Percentiles rank a stretch among this genome's conserved stretches.
phyloP scores from a whole-genome alignment of 2,329 filamentous ascomycete species.

The Aspergillus novofumigatus region DNA sequence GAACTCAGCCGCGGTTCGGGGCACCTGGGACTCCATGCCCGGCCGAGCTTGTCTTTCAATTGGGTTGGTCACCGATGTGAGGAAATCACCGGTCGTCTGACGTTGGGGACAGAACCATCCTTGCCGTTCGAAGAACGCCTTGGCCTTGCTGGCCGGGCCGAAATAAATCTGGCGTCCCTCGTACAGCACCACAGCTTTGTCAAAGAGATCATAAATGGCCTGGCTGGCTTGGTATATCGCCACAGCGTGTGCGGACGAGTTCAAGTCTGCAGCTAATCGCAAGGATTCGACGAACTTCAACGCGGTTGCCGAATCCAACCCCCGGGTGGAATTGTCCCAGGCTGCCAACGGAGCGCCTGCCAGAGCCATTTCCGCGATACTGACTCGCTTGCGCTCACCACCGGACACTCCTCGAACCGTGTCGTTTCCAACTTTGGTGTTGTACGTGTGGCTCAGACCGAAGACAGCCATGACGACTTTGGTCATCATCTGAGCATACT shows the following conservation, averaged over 20 bases:
- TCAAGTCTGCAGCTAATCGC: slow-evolving; percentile 43
- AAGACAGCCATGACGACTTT: slow-evolving; percentile 43
- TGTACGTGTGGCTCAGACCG: slow-evolving; percentile 45
- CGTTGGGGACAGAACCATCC: slow-evolving; percentile 64
- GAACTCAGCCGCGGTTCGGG: slow-evolving; percentile 66
- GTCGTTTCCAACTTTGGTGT: slow-evolving; percentile 47
- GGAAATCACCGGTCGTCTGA: slow-evolving; percentile 65
- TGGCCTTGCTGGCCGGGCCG: slow-evolving; percentile 57
- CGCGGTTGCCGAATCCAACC: slow-evolving; percentile 49
- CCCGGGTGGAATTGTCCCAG: slow-evolving; percentile 45
- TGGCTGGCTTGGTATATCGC: slow-evolving; percentile 49
- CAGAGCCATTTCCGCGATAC: slow-evolving; percentile 52
- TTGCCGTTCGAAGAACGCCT: slow-evolving; percentile 61
- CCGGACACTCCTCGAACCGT: slow-evolving; percentile 58
- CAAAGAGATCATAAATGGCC: slow-evolving; percentile 51
- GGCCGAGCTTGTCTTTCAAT: slow-evolving; percentile 50
- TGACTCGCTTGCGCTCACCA: slow-evolving; percentile 57
- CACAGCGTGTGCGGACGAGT: slow-evolving; percentile 44
- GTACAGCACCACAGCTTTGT: slow-evolving; percentile 67
- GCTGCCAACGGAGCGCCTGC: slow-evolving; percentile 40
- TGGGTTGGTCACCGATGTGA: slow-evolving; percentile 64
- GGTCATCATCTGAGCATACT: slow-evolving; percentile 38
- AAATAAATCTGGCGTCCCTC: slow-evolving; percentile 72
- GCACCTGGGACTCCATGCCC: slow-evolving; percentile 60
- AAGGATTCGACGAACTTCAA: slow-evolving; percentile 51